Evolutionary conservation across 257 asterid species (phyloP).

Genomic region (Solanum arcanum): DNA sequence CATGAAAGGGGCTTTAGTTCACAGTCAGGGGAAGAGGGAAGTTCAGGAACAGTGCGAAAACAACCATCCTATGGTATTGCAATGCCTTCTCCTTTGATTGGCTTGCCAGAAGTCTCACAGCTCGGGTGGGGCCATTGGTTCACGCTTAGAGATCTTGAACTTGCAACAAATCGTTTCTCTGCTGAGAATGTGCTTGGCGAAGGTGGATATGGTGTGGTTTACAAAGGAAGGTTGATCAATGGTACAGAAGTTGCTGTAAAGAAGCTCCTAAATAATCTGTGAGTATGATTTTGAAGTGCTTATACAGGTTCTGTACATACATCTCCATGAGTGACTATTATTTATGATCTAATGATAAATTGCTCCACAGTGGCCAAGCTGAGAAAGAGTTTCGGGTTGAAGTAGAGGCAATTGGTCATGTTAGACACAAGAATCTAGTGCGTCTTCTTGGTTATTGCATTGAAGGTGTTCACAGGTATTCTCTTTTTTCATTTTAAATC

Average conservation of each 20-base stretch:
- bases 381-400: constrained; percentile 93
- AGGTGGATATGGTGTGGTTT: constrained; percentile 97
- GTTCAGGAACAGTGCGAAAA: constrained; percentile 50
- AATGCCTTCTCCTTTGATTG: constrained; percentile 76
- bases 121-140: constrained; percentile 99
- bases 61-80: constrained; percentile 53
- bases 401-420: constrained; percentile 97
- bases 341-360: constrained; percentile 7
- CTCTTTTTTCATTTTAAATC: not conserved
- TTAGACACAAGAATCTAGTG: constrained; percentile 92
- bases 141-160: constrained; percentile 86
- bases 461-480: constrained; percentile 91
- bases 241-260: constrained; percentile 92
- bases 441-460: constrained; percentile 96
- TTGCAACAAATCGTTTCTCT: constrained; percentile 74
- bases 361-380: constrained; percentile 75
- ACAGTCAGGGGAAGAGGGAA: constrained; percentile 95
- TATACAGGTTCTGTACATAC: not conserved
- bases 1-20: constrained; percentile 61
- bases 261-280: constrained; percentile 91
- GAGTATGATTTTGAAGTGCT: constrained; percentile 22
- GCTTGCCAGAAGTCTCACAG: constrained; percentile 90
- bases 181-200: constrained; percentile 71
- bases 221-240: constrained; percentile 64
- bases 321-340: not conserved